Evolutionary conservation across 2,329 filamentous ascomycete genomes (phyloP), one percentile per base, ranked within the genome.

Genomic region (Gliomastix tumulicola): DNA sequence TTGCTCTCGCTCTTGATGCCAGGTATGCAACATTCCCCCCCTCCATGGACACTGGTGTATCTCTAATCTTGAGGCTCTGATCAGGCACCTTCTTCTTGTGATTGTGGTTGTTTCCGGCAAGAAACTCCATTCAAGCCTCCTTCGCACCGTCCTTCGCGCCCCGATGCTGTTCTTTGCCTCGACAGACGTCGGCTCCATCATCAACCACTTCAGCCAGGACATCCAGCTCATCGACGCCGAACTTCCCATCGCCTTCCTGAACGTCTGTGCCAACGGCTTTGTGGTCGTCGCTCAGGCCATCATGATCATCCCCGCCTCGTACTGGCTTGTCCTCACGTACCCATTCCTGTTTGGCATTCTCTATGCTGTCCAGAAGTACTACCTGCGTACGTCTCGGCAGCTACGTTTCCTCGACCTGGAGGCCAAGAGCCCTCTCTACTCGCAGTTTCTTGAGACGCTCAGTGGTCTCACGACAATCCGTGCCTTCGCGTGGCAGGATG

Each of bases 391-490:
- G 1, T 74, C 69, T 0, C 61, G 70, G 0, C 70, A 74, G 44
- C 48, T 75, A 18, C 59, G 72, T 12, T 59, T 69, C 7, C 53
- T 75, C 3, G 71, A 76, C 34, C 51, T 76, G 1, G 71, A 76
- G 47, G 55, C 62, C 18, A 66, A 68, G 39, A 60, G 62, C 1
- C 66, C 68, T 1, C 54, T 75, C 1, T 72, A 68, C 44, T 65
- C 68, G 1, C 66, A 74, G 30, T 74, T 74, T 41, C 55, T 60
- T 4, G 72, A 76, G 42, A 65, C 65, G 1, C 47, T 72, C 0
- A 52, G 57, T 5, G 71, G 71, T 0, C 41, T 75, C 1, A 44
- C 57, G 1, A 74, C 66, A 1, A 64, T 76, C 28, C 66, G 71
- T 8, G 64, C 71, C 0, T 74, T 71, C 37, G 58, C 59, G 2